Base-by-base conservation (phyloP, 306 rosid species). In the Fragaria iinumae region DNA sequence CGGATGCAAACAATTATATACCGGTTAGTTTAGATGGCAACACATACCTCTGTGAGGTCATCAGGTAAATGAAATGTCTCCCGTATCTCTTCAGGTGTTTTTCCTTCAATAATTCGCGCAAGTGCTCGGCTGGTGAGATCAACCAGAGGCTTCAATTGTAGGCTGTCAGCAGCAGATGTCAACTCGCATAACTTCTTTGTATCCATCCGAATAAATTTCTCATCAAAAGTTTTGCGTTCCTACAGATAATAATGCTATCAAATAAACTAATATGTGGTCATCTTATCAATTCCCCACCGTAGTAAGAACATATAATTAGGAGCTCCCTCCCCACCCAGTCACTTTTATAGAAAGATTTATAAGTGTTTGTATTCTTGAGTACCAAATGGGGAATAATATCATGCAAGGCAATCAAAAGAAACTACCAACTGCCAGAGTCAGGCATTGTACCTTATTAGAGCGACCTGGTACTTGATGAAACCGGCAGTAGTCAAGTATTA, bases 31-130 rank as follows among this genome's bases (percentile, higher is more conserved):
- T 65, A 8, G 55, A 62, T 55, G 75, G 70, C 67, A 76, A 77
- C 63, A 79, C 86, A 73, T 69, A 90, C 98, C 97, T 93, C 96
- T 4, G 98, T 93, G 39, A 93, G 96, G 67, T 93, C 98, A 80
- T 93, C 98, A 27, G 98, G 96, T 78, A 93, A 81, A 82, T 93
- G 96, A 88, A 93, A 93, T 66, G 96, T 88, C 80, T 91, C 95
- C 23, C 98, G 90, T 48, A 93, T 93, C 87, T 93, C 96, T 85
- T 93, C 93, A 5, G 98, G 93, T 29, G 98, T 81, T 83, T 93
- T 93, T 74, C 98, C 98, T 87, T 93, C 98, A 80, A 93, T 91
- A 73, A 91, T 93, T 73, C 93, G 93, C 43, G 98, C 98, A 81
- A 93, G 96, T 69, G 98, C 96, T 76, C 93, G 83, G 75, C 98